These are phyloP conservation scores for Breynia disticha DNA, from an alignment of 441 rosid species.

Conservation along the genomic window DNA sequence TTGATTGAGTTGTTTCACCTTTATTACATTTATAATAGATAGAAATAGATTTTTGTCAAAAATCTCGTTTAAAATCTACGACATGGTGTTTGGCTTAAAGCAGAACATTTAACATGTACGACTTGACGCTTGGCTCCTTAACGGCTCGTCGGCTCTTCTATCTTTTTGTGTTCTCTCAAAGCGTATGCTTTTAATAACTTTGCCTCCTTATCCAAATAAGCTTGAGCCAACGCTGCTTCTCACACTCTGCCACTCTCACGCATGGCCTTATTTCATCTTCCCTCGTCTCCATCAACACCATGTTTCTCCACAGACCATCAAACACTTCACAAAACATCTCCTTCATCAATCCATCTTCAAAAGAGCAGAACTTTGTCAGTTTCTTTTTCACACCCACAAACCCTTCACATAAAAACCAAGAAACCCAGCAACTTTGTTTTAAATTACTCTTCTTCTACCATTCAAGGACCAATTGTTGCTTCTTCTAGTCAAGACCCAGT, in stretches of 20 bases:
- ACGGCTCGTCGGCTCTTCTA: too few species aligned
- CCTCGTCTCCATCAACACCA: constrained; percentile 17
- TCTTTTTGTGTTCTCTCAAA: too few species aligned
- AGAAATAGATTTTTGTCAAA: too few species aligned
- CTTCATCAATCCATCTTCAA: constrained; percentile 19
- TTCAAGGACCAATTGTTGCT: constrained; percentile 28
- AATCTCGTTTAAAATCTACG: too few species aligned
- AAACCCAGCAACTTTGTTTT: constrained; percentile 10
- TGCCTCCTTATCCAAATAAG: constrained; percentile 6
- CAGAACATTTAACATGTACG: too few species aligned
- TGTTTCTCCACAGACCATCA: constrained; percentile 12
- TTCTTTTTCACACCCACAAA: not conserved
- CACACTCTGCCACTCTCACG: not conserved
- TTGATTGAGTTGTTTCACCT: too few species aligned
- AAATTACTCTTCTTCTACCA: constrained; percentile 26
- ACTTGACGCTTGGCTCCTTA: too few species aligned
- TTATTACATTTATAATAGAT: too few species aligned
- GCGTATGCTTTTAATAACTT: too few species aligned
- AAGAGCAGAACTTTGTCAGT: constrained; percentile 11
- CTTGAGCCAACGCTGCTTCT: not conserved
- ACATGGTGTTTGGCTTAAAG: too few species aligned
- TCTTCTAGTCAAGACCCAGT: not conserved
- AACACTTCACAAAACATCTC: constrained; percentile 7
- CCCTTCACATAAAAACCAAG: too few species aligned
- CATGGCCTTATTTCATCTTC: constrained; percentile 51